phyloP scores from a whole-genome alignment of 2,329 filamentous ascomycete species.

The Tympanopsis confertula region DNA sequence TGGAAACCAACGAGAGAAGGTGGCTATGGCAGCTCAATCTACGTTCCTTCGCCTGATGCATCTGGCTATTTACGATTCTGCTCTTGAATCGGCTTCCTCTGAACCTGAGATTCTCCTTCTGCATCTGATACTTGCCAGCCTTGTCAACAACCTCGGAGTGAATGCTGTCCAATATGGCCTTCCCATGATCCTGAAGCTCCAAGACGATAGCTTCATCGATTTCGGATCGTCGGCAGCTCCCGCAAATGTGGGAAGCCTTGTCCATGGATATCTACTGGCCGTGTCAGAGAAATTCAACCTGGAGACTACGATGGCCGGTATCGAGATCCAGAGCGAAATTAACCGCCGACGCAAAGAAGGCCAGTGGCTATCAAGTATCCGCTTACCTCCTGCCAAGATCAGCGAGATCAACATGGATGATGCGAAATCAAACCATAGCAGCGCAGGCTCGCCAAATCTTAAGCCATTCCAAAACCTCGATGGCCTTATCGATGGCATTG shows the following conservation, averaged over 20 bases:
- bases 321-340: constrained; percentile 66
- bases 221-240: constrained; percentile 51
- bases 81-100: constrained; percentile 59
- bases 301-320: constrained; percentile 56
- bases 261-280: constrained; percentile 81
- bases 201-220: constrained; percentile 57
- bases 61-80: constrained; percentile 79
- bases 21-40: constrained; percentile 38
- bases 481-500: neutral
- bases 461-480: neutral
- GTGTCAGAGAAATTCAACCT: constrained; percentile 69
- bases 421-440: too few species aligned
- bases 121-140: constrained; percentile 62
- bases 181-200: constrained; percentile 79
- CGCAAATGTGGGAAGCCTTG: constrained; percentile 69
- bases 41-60: constrained; percentile 75
- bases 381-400: constrained; percentile 43
- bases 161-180: constrained; percentile 70
- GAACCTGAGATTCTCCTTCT: constrained; percentile 67
- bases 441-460: too few species aligned
- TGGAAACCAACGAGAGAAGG: constrained; percentile 37
- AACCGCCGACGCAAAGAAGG: constrained; percentile 59
- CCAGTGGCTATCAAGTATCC: constrained; percentile 69
- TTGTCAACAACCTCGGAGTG: constrained; percentile 69
- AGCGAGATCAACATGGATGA: neutral